Evolutionary conservation across 352 stramenopile genomes (phyloP).

Genomic region (Pythium rishiriense): DNA sequence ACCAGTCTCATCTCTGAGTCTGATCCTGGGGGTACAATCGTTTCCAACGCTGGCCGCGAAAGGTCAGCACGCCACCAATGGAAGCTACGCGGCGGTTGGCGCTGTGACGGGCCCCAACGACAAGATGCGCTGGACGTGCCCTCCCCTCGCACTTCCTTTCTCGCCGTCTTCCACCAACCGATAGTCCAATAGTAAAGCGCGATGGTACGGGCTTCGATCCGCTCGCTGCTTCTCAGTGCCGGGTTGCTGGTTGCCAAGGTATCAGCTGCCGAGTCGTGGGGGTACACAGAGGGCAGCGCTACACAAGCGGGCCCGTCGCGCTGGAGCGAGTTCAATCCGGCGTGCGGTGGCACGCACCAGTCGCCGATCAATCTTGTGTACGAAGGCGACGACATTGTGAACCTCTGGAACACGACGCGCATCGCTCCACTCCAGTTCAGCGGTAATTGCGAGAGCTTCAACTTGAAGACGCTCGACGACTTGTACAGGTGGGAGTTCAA

Average conservation of each 20-base stretch:
- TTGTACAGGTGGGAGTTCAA: slow-evolving; percentile 64
- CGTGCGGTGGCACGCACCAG: slow-evolving; percentile 46
- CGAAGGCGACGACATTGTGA: slow-evolving; percentile 32
- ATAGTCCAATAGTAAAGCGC: slow-evolving; percentile 8
- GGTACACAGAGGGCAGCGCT: slow-evolving; percentile 43
- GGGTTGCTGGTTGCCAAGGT: slow-evolving; percentile 24
- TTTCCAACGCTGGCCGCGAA: slow-evolving; percentile 7
- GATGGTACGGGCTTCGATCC: slow-evolving; percentile 31
- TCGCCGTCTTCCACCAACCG: too few relatives aligned
- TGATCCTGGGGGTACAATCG: too few relatives aligned
- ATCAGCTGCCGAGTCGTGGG: slow-evolving; percentile 38
- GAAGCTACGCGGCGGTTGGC: slow-evolving; percentile 1
- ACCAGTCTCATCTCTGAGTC: slow-evolving; percentile 15
- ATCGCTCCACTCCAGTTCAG: slow-evolving; percentile 48
- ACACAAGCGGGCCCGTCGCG: slow-evolving; percentile 39
- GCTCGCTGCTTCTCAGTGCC: slow-evolving; percentile 28
- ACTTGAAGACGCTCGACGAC: slow-evolving; percentile 58
- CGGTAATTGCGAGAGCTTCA: slow-evolving; percentile 53
- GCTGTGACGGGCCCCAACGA: slow-evolving; percentile 7
- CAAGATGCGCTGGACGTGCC: too few relatives aligned
- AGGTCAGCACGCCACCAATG: not conserved
- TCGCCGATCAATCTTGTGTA: slow-evolving; percentile 60
- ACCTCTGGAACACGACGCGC: slow-evolving; percentile 46
- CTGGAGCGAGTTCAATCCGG: slow-evolving; percentile 40
- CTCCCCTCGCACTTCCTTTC: not conserved